These are phyloP conservation scores for Termitomyces sp. DNA, from an alignment of 768 basidiomycete genomes.

Conservation along the genomic window DNA sequence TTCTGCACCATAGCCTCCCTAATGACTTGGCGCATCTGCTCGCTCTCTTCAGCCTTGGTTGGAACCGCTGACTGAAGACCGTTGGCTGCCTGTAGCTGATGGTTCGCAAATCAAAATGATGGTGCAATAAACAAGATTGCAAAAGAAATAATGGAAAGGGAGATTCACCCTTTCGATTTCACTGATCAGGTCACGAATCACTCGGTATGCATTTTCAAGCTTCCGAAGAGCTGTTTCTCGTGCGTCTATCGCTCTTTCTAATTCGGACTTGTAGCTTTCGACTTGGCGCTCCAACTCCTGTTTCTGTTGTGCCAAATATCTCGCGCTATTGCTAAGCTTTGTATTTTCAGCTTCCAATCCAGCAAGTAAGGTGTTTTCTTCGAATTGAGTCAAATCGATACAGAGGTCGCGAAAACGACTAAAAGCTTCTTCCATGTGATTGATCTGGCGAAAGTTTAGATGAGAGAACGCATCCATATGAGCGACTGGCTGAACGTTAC, in stretches of 20 bases:
- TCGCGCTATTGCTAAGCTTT: slow-evolving; percentile 19
- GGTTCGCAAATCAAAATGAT: slow-evolving; percentile 3
- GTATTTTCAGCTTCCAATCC: slow-evolving; percentile 30
- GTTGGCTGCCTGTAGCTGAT: slow-evolving; percentile 8
- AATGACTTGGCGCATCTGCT: slow-evolving; percentile 20
- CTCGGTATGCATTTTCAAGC: slow-evolving; percentile 30
- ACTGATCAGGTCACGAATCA: slow-evolving; percentile 35
- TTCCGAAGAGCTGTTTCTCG: slow-evolving; percentile 26
- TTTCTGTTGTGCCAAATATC: slow-evolving; percentile 24
- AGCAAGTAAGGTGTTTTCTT: slow-evolving; percentile 20
- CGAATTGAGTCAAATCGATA: slow-evolving; percentile 3
- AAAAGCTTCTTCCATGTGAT: slow-evolving; percentile 3
- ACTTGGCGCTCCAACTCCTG: slow-evolving; percentile 25
- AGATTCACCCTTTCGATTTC: slow-evolving; percentile 30
- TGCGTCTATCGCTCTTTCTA: slow-evolving; percentile 25
- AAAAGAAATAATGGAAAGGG: not conserved
- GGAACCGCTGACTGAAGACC: not conserved
- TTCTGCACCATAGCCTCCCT: slow-evolving; percentile 15
- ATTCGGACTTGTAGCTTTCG: slow-evolving; percentile 20
- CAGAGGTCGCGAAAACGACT: slow-evolving; percentile 14
- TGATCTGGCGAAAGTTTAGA: slow-evolving; percentile 8
- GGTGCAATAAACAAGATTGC: not conserved
- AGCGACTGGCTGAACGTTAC: slow-evolving; percentile 5
- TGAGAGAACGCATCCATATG: not conserved
- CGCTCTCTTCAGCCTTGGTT: slow-evolving; percentile 7